Evolutionary conservation across 441 rosid genomes (phyloP).

Genomic region (Adansonia gregorii): DNA sequence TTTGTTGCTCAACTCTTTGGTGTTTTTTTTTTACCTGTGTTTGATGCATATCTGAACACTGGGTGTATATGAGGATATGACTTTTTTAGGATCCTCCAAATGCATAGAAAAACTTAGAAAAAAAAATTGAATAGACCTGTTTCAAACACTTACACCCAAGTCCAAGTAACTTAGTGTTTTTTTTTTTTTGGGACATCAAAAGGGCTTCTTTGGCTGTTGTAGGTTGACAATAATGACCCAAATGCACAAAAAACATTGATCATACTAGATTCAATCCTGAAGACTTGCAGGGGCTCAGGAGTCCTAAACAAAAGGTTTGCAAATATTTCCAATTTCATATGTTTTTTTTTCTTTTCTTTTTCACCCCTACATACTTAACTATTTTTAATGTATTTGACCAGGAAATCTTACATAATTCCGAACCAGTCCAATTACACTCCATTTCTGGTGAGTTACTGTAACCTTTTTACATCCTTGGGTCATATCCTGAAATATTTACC

Average conservation of each 20-base stretch:
- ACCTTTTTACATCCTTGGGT: background rate
- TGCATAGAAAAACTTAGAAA: too few relatives aligned
- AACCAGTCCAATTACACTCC: constrained; percentile 36
- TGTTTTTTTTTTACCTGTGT: too few relatives aligned
- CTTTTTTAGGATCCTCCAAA: too few relatives aligned
- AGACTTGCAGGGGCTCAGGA: constrained; percentile 72
- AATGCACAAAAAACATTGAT: constrained; percentile 62
- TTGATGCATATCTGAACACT: too few relatives aligned
- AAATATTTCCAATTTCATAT: background rate
- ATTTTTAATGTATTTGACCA: constrained; percentile 32
- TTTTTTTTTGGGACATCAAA: background rate
- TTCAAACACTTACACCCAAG: too few relatives aligned
- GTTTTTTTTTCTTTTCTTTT: background rate
- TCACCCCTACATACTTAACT: background rate
- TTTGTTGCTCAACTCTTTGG: background rate
- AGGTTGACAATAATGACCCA: constrained; percentile 81
- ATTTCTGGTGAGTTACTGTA: constrained; percentile 47
- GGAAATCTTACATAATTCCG: constrained; percentile 58
- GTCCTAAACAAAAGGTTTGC: constrained; percentile 57
- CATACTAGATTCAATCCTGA: constrained; percentile 69
- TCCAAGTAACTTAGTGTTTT: too few relatives aligned
- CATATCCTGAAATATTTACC: constrained; percentile 14
- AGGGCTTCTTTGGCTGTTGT: constrained; percentile 16
- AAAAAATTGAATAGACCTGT: too few relatives aligned
- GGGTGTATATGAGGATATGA: too few relatives aligned